These are phyloP conservation scores for Filosporella fistucella DNA, from an alignment of 495 filamentous ascomycete genomes.

Conservation along the genomic window DNA sequence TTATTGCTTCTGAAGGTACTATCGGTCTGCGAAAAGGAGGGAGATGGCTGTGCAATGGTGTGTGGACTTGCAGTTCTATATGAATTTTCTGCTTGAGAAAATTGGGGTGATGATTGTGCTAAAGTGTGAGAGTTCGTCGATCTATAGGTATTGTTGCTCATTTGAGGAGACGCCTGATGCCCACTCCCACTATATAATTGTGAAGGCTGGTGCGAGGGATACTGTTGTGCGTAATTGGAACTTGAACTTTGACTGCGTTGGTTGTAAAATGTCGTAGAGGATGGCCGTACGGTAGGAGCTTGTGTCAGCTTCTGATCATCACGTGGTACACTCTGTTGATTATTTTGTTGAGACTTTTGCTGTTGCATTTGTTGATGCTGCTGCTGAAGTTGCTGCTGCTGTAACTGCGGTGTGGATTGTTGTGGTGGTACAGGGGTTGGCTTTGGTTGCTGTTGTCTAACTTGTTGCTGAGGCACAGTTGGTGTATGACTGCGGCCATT, in stretches of 20 bases:
- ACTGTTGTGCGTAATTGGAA: conserved; percentile 18
- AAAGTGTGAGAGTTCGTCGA: conserved; percentile 13
- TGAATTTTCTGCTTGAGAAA: conserved; percentile 25
- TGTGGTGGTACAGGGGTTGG: conserved; percentile 16
- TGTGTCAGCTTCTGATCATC: conserved; percentile 22
- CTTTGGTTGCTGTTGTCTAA: conserved; percentile 20
- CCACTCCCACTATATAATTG: conserved; percentile 15
- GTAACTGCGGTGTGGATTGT: conserved; percentile 16
- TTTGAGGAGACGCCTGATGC: conserved; percentile 23
- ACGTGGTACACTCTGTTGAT: conserved; percentile 16
- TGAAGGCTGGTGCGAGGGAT: conserved; percentile 23
- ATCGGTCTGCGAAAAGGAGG: conserved; percentile 22
- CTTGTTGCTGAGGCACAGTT: conserved; percentile 16
- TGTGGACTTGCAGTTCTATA: conserved; percentile 28
- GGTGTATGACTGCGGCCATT: conserved; percentile 21
- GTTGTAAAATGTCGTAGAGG: conserved; percentile 17
- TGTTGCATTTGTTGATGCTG: conserved; percentile 22
- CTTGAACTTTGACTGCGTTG: conserved; percentile 16
- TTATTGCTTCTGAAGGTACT: conserved; percentile 14
- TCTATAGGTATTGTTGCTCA: conserved; percentile 21
- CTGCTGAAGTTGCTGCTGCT: conserved; percentile 22
- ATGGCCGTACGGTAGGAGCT: conserved; percentile 5
- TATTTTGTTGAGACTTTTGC: conserved; percentile 24
- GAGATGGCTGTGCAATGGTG: conserved; percentile 23
- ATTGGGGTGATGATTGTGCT: conserved; percentile 23